Base-by-base conservation (phyloP, 305 asterid genomes). In the Fraxinus ornus region DNA sequence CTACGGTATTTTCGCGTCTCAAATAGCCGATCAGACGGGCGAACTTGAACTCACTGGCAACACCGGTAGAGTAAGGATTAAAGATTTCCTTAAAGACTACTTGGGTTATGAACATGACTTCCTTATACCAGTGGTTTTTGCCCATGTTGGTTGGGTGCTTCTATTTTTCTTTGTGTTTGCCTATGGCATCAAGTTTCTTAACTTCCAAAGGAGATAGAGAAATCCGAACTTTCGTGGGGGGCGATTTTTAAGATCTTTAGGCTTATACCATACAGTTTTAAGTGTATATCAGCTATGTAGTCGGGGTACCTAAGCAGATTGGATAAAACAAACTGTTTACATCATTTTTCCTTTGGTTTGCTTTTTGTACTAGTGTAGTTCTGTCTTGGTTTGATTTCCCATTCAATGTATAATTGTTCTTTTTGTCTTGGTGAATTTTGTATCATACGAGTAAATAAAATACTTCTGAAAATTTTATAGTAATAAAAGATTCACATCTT, bases 121-220 rank as follows among this genome's bases (percentile, higher is more conserved):
- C 84, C 92, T 94, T 9, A 64, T 85, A 37, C 86, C 88, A 13
- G 93, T 94, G 28, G 95, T 88, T 37, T 82, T 92, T 71, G 98
- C 94, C 4, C 97, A 93, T 79, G 86, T 93, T 75, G 98, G 97
- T 79, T 94, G 97, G 97, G 97, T 93, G 41, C 89, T 93, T 8
- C 90, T 93, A 36, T 94, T 94, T 88, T 92, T 89, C 92, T 88
- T 91, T 37, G 95, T 93, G 24, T 94, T 94, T 39, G 97, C 97
- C 1, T 94, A 90, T 78, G 94, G 95, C 33, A 94, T 94, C 88
- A 94, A 92, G 93, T 93, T 84, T 91, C 93, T 94, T 13, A 94
- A 94, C 92, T 92, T 86, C 87, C 98, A 94, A 81, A 88, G 87
- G 75, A 91, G 97, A 86, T 93, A 82, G 79, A 85, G 24, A 60